Percentiles rank a stretch among this genome's conserved stretches.
phyloP scores from a whole-genome alignment of 2,329 filamentous ascomycete genomes.

The Cercospora sojina region DNA sequence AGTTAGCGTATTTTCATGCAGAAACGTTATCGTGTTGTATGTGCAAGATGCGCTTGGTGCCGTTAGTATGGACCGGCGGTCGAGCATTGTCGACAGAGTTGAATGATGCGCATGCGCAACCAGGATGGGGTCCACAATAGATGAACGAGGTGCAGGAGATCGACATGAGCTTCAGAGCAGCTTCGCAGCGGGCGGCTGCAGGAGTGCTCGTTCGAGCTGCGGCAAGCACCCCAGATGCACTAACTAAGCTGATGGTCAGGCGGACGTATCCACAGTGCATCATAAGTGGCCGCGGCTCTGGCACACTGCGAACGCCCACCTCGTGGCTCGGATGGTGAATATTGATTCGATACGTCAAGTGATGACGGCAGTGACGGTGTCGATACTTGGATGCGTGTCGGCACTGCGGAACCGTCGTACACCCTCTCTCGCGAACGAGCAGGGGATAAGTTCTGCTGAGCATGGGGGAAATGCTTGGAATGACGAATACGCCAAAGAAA shows the following conservation, averaged over 20 bases:
- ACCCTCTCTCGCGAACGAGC: conserved; percentile 23
- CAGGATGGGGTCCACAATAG: conserved; percentile 14
- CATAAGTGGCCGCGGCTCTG: conserved; percentile 33
- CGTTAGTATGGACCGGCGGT: neutral
- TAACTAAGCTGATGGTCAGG: conserved; percentile 37
- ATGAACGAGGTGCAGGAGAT: conserved; percentile 25
- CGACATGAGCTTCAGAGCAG: conserved; percentile 25
- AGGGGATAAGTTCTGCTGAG: conserved; percentile 18
- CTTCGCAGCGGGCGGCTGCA: conserved; percentile 28
- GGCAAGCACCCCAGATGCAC: conserved; percentile 30
- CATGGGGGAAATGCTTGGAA: conserved; percentile 18
- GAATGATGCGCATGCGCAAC: conserved; percentile 6
- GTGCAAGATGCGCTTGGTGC: neutral
- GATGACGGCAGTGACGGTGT: conserved; percentile 18
- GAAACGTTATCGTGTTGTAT: neutral
- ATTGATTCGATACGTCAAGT: conserved; percentile 23
- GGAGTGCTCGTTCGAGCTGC: conserved; percentile 22
- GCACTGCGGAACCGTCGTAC: conserved; percentile 28
- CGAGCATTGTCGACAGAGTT: neutral
- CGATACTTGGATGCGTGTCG: conserved; percentile 18
- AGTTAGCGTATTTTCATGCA: conserved; percentile 39
- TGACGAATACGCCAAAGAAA: conserved; percentile 9
- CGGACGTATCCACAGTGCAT: conserved; percentile 35
- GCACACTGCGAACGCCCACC: conserved; percentile 26
- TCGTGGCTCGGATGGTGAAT: conserved; percentile 28